A percentile compares a stretch with the other conserved stretches of the same genome.
Conservation (phyloP, 208 protist species). For the Trypanosoma caninum region DNA sequence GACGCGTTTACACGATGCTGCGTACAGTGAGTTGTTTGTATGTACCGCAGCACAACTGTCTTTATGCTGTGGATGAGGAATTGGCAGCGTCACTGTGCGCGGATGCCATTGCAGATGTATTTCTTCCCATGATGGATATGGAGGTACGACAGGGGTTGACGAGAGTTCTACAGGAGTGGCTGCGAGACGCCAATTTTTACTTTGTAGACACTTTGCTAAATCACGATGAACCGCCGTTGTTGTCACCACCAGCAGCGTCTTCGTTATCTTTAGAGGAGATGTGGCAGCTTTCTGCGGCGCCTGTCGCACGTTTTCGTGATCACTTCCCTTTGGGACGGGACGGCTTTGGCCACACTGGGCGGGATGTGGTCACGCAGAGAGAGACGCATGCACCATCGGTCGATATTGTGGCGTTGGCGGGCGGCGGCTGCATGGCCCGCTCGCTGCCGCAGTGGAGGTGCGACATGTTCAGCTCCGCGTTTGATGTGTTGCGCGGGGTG, state of each 20-base stretch:
- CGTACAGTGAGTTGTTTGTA: conserved; percentile 45
- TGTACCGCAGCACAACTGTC: conserved; percentile 57
- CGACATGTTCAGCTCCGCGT: conserved; percentile 13
- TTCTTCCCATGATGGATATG: conserved; percentile 34
- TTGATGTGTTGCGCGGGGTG: conserved; percentile 10
- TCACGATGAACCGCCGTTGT: background rate
- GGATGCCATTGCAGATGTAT: conserved; percentile 41
- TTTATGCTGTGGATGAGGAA: conserved; percentile 57
- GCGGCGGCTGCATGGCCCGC: conserved; percentile 6
- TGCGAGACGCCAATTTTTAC: conserved; percentile 3
- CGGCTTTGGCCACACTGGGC: conserved; percentile 14
- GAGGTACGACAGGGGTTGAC: conserved; percentile 12
- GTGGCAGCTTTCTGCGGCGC: conserved; percentile 36
- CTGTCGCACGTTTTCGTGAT: conserved; percentile 33
- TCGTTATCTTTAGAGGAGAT: background rate
- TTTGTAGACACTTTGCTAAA: conserved; percentile 3
- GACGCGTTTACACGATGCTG: conserved; percentile 29
- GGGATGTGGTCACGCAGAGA: background rate
- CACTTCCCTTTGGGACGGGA: conserved; percentile 65
- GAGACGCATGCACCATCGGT: background rate
- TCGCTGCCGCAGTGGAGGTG: conserved; percentile 35
- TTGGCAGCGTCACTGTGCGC: conserved; percentile 40
- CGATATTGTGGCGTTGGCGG: background rate
- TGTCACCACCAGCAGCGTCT: background rate
- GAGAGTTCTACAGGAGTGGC: conserved; percentile 2